These are phyloP conservation scores for Sicyos baderoa DNA, from an alignment of 306 rosid genomes.

Conservation along the genomic window DNA sequence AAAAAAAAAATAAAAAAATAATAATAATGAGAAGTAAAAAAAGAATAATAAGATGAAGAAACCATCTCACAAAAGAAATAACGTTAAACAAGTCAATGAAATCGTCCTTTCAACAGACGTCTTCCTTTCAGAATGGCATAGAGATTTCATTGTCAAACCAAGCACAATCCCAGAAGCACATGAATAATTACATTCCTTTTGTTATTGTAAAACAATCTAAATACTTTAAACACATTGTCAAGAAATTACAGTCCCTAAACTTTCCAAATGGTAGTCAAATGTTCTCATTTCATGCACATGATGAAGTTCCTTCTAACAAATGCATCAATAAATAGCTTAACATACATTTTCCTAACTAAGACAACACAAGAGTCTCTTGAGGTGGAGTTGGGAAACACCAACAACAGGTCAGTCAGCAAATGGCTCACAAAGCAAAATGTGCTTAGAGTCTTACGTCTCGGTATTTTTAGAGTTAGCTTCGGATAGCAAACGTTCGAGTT, in stretches of 20 bases:
- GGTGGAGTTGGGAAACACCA: background rate
- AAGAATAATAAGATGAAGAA: too few species aligned
- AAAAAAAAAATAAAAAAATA: too few species aligned
- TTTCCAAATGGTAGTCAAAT: conserved; percentile 3
- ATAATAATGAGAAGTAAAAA: too few species aligned
- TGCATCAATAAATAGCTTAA: background rate
- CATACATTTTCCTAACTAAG: conserved; percentile 10
- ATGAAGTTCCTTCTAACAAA: conserved; percentile 5
- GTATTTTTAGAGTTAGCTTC: conserved; percentile 44
- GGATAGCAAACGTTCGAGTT: conserved; percentile 65
- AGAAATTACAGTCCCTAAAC: too few species aligned
- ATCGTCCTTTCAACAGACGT: too few species aligned
- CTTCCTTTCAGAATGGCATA: too few species aligned
- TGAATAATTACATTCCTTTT: background rate
- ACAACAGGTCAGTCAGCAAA: conserved; percentile 2
- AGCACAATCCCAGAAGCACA: too few species aligned
- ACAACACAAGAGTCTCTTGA: background rate
- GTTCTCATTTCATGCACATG: background rate
- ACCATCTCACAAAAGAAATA: too few species aligned
- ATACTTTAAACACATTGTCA: background rate
- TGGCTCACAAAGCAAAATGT: conserved; percentile 11
- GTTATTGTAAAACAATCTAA: background rate
- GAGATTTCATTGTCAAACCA: too few species aligned
- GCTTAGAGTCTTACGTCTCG: conserved; percentile 3
- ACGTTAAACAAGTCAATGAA: too few species aligned